Evolutionary conservation across 768 basidiomycete species (phyloP), one percentile per base, ranked within the genome.

Genomic region (Termitomyces sp.): DNA sequence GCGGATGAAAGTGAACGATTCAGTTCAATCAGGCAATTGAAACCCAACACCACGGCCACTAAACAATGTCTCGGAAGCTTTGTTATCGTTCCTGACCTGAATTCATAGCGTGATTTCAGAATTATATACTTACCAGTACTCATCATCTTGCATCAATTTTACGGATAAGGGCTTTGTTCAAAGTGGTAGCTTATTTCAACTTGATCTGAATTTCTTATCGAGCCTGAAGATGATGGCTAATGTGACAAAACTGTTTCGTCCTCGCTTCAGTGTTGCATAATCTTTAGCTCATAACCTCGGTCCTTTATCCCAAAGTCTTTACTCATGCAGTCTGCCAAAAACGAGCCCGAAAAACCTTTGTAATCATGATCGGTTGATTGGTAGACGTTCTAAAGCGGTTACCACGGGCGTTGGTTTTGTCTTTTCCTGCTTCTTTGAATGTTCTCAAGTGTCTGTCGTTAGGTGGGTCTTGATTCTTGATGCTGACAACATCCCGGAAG

Each of bases 1-100:
- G 37, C 30, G 51, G 45, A 28, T 46, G 53, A 17, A 40, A 40
- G 5, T 38, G 3, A 19, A 19, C 51, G 40, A 46, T 35, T 34
- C 30, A 17, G 8, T 21, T 50, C 30, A 52, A 55, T 53, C 24
- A 55, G 59, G 59, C 21, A 60, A 55, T 34, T 55, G 21, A 44
- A 48, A 14, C 45, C 54, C 56, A 58, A 35, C 45, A 2, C n/a
- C 30, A 17, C 35, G 56, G 59, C 28, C 35, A 50, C 22, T 9
- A 42, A 46, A 30, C 35, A 37, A 37, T 37, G 35, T 37, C 35
- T 37, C 7, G 28, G 5, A 7, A 28, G 7, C 30, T 47, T 30
- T 2, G 19, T 43, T 15, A 8, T 51, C n/a, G 37, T 38, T 26
- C 45, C 54, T 43, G 46, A 48, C 41, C 46, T 43, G 37, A 26